Conservation (phyloP, 768 basidiomycete genomes). For the Boletus huronensis region DNA sequence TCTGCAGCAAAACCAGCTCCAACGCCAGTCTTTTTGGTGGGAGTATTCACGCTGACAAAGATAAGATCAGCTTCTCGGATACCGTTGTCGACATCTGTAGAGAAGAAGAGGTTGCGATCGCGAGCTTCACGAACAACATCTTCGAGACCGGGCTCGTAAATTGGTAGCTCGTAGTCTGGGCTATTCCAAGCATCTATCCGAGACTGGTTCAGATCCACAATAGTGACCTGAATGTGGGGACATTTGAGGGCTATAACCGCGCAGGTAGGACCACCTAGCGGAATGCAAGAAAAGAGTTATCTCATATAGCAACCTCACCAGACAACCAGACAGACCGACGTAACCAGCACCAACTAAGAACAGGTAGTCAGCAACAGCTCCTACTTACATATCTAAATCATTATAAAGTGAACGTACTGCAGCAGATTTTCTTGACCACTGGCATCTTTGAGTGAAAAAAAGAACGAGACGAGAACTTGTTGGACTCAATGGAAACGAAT, state of each 20-base stretch:
- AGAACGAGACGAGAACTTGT: background rate
- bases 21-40: slow-evolving; percentile 96
- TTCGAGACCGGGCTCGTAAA: slow-evolving; percentile 96
- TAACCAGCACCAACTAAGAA: slow-evolving; percentile 82
- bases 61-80: slow-evolving; percentile 96
- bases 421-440: slow-evolving; percentile 79
- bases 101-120: slow-evolving; percentile 96
- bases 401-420: slow-evolving; percentile 55
- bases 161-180: slow-evolving; percentile 78
- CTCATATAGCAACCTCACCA: background rate
- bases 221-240: slow-evolving; percentile 90
- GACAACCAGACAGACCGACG: slow-evolving; percentile 60
- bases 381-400: background rate
- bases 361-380: slow-evolving; percentile 6
- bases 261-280: slow-evolving; percentile 86
- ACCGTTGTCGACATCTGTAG: slow-evolving; percentile 88
- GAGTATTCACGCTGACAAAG: slow-evolving; percentile 98
- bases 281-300: slow-evolving; percentile 15
- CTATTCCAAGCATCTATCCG: slow-evolving; percentile 98
- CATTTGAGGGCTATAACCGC: slow-evolving; percentile 93
- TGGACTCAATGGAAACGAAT: background rate
- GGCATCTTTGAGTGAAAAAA: slow-evolving; percentile 27
- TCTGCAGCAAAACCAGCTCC: slow-evolving; percentile 98
- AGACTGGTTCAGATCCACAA: slow-evolving; percentile 94
- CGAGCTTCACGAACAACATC: slow-evolving; percentile 85